These are phyloP conservation scores for Microbotryum saponariae DNA, from an alignment of 1,284 basidiomycete species.

Conservation along the genomic window DNA sequence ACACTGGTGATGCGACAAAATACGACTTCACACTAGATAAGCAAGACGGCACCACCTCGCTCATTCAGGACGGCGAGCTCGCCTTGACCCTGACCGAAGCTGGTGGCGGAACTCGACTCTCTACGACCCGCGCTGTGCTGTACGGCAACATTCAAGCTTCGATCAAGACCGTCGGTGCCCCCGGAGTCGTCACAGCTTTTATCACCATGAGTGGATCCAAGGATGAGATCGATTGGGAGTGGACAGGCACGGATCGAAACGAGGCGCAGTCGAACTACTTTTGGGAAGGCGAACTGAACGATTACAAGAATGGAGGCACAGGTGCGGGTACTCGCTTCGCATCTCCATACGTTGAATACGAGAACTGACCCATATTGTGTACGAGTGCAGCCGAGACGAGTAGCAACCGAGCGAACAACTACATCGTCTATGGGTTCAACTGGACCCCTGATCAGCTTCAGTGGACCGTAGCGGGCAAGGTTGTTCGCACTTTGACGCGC, in stretches of 20 bases:
- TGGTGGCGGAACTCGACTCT: conserved; percentile 28
- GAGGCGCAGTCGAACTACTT: conserved; percentile 21
- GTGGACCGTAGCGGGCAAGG: conserved; percentile 21
- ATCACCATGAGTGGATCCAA: conserved; percentile 28
- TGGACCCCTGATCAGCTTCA: conserved; percentile 27
- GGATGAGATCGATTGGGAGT: conserved; percentile 32
- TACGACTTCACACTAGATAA: conserved; percentile 27
- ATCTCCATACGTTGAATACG: too few species aligned
- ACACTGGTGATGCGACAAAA: conserved; percentile 18
- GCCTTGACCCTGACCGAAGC: conserved; percentile 21
- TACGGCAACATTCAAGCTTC: conserved; percentile 25
- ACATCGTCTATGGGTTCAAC: conserved; percentile 9
- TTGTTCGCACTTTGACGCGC: conserved; percentile 21
- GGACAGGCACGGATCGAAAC: conserved; percentile 16
- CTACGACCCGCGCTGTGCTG: conserved; percentile 21
- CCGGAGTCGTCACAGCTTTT: conserved; percentile 28
- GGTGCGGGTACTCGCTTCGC: not conserved
- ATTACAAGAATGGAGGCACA: conserved; percentile 20
- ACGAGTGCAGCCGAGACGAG: too few species aligned
- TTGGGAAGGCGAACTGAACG: conserved; percentile 24
- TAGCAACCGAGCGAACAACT: too few species aligned
- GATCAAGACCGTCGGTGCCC: conserved; percentile 18
- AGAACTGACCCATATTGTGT: too few species aligned
- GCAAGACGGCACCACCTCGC: conserved; percentile 11
- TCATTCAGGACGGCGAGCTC: conserved; percentile 22